A percentile compares a stretch with the other conserved stretches of the same genome.
These are phyloP conservation scores for Dioscorea dumetorum DNA, from an alignment of 106 monocot genomes.

Conservation along the genomic window DNA sequence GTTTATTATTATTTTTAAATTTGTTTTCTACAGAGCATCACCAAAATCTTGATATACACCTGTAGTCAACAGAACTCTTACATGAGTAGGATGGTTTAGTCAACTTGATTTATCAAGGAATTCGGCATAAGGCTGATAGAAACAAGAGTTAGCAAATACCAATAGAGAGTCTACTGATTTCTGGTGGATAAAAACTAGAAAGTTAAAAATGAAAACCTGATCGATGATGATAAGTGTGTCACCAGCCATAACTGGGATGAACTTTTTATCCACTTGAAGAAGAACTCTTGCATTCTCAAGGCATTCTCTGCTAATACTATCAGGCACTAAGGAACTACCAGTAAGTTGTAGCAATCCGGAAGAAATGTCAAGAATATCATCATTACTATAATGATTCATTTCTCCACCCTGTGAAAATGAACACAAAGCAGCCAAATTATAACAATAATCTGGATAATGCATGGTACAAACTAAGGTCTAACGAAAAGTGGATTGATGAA, in stretches of 20 bases:
- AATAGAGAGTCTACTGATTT: too few species aligned
- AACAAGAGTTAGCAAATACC: too few species aligned
- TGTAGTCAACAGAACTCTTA: too few species aligned
- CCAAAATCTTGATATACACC: too few species aligned
- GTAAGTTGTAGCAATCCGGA: conserved; percentile 74
- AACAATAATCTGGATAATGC: not conserved
- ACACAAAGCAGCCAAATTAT: not conserved
- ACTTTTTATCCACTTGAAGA: conserved; percentile 81
- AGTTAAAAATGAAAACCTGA: conserved; percentile 53
- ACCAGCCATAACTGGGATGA: conserved; percentile 79
- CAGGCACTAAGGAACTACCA: conserved; percentile 67
- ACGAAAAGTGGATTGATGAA: not conserved
- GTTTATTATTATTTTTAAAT: too few species aligned
- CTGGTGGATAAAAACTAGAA: too few species aligned
- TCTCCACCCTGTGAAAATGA: conserved; percentile 21
- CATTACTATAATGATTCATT: conserved; percentile 16
- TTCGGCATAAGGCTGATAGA: too few species aligned
- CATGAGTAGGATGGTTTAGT: too few species aligned
- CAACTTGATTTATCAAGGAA: too few species aligned
- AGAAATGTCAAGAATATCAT: conserved; percentile 73
- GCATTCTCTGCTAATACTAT: conserved; percentile 50
- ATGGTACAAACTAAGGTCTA: not conserved
- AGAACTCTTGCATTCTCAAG: conserved; percentile 76
- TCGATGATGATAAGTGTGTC: conserved; percentile 62
- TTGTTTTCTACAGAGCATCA: too few species aligned